Percentiles rank a stretch among this genome's conserved stretches.
Conservation (phyloP, 768 basidiomycete species). For the Brasilioporus rufonigricans region DNA sequence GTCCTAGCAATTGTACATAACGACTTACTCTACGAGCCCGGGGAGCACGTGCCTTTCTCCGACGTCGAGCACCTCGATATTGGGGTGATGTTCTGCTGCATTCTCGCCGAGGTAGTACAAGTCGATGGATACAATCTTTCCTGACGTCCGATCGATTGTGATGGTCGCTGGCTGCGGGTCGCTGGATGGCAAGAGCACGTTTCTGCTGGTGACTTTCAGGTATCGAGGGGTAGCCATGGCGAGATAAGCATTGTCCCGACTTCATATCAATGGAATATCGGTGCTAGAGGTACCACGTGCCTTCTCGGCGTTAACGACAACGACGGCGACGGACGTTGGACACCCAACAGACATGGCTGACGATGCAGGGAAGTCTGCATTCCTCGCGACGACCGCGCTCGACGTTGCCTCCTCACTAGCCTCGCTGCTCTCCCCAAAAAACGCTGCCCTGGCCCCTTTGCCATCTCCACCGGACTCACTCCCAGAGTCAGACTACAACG, state of each 20-base stretch:
- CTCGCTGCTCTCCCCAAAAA: constrained; percentile 51
- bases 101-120: constrained; percentile 32
- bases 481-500: constrained; percentile 63
- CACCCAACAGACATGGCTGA: constrained; percentile 19
- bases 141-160: constrained; percentile 51
- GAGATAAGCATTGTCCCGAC: background rate
- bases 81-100: constrained; percentile 18
- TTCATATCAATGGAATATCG: background rate
- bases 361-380: constrained; percentile 12
- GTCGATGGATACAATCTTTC: constrained; percentile 57
- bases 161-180: constrained; percentile 64
- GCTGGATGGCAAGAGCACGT: constrained; percentile 53
- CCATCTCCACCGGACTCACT: constrained; percentile 40
- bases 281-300: constrained; percentile 5
- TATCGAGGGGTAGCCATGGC: constrained; percentile 12
- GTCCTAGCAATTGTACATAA: background rate
- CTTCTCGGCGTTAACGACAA: background rate
- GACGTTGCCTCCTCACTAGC: constrained; percentile 35
- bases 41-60: constrained; percentile 64
- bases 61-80: constrained; percentile 50
- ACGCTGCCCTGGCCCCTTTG: constrained; percentile 28
- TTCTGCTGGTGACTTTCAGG: constrained; percentile 50
- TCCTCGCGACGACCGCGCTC: constrained; percentile 5
- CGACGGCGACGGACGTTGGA: background rate
- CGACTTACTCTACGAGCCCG: constrained; percentile 73